phyloP scores from a whole-genome alignment of 1,284 basidiomycete species.

The Irpex sp. region DNA sequence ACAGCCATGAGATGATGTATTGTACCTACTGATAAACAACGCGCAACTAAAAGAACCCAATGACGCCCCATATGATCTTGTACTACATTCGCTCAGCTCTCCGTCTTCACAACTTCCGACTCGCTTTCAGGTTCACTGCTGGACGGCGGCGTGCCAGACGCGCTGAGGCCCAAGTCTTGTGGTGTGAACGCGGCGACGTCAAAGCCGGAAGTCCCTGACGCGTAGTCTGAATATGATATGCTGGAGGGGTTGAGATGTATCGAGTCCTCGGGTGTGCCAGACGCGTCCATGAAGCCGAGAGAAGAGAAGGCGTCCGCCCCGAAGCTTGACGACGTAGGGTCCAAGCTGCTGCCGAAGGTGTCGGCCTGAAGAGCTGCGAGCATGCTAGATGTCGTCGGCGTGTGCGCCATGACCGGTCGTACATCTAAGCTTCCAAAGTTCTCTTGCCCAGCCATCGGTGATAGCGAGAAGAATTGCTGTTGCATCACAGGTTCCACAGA shows the following conservation, averaged over 20 bases:
- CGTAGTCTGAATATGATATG: slow-evolving; percentile 64
- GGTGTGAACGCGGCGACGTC: slow-evolving; percentile 63
- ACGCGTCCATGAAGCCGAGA: slow-evolving; percentile 72
- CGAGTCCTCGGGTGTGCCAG: slow-evolving; percentile 52
- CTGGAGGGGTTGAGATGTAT: slow-evolving; percentile 48
- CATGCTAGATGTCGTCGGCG: slow-evolving; percentile 84
- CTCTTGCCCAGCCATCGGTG: slow-evolving; percentile 79
- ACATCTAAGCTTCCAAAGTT: slow-evolving; percentile 59
- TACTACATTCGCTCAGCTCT: slow-evolving; percentile 22
- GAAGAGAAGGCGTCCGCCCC: slow-evolving; percentile 64
- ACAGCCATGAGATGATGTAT: not conserved
- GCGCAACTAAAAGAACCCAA: not conserved
- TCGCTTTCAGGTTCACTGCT: slow-evolving; percentile 53
- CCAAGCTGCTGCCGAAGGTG: slow-evolving; percentile 59
- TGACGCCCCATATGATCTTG: not conserved
- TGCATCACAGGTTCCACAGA: slow-evolving; percentile 88
- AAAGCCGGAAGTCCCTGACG: slow-evolving; percentile 50
- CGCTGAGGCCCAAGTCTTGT: slow-evolving; percentile 59
- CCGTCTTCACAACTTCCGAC: slow-evolving; percentile 44
- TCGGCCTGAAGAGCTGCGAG: slow-evolving; percentile 78
- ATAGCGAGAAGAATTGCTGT: slow-evolving; percentile 77
- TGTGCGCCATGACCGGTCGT: slow-evolving; percentile 61
- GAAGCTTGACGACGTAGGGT: slow-evolving; percentile 56
- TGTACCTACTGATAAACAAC: not conserved
- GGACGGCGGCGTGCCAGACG: slow-evolving; percentile 41